Evolutionary conservation across 106 monocot genomes (phyloP), one percentile per base, ranked within the genome.

Genomic region (Dactylorhiza incarnata): DNA sequence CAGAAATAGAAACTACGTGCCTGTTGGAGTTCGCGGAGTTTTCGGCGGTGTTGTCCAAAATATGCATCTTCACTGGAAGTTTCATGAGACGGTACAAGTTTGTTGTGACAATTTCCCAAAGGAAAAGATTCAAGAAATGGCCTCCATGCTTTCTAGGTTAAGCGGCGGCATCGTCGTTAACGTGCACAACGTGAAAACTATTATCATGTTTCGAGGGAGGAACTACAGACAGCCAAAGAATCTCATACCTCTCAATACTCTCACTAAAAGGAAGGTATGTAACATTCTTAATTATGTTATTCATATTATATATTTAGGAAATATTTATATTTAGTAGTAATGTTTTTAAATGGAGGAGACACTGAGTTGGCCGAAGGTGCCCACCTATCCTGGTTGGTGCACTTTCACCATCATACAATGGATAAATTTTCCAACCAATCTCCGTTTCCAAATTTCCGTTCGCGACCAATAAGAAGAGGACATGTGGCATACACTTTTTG

Each of bases 51-150:
- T 99, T 76, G 97, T 99, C 45, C 97, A 99, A 75, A 99, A 94
- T 63, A 99, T 99, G 97, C 97, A 99, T 86, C 89, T 99, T 22
- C 97, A 99, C 65, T 96, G 96, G 93, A 96, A 93, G 81, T 93
- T 93, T 79, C 96, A 93, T 79, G 96, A 93, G 76, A 93, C 93
- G 0, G 97, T 99, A 47, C 97, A 96, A 83, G 97, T 99, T 72
- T 99, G 89, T 62, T 99, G 97, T 76, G 97, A 94, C 77, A 99
- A 94, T 77, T 99, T 86, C 25, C 94, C 97, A 1, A 94, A 94
- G 82, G 94, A 99, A 79, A 99, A 91, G 75, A 99, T 99, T 45
- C 94, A 82, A 75, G 97, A 99, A 76, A 99, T 99, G 97, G 91
- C 91, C 47, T 86, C 91, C n/a, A 99, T 99, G 97, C 81, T 99